Percentiles rank a stretch among this genome's conserved stretches.
Conservation (phyloP, 306 rosid species). For the Trichosanthes truncata region DNA sequence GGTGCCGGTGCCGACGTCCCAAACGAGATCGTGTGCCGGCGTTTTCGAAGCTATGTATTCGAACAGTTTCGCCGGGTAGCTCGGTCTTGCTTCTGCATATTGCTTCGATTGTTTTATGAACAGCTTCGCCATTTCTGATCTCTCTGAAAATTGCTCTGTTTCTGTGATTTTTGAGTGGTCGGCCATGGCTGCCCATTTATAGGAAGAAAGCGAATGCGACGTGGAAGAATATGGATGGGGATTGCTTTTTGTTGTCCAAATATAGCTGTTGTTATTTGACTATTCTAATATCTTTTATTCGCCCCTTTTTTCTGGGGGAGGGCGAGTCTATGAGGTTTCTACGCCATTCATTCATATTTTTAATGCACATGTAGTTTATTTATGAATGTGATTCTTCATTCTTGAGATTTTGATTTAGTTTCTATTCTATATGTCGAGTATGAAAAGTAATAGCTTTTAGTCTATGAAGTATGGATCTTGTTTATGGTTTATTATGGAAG, state of each 20-base stretch:
- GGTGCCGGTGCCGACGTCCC: slow-evolving; percentile 88
- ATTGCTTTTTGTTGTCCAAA: neutral
- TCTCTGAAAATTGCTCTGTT: neutral
- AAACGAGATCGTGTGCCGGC: slow-evolving; percentile 39
- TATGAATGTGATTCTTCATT: no score
- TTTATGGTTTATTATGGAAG: no score
- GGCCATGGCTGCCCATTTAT: neutral
- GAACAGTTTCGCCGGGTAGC: slow-evolving; percentile 49
- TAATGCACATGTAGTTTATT: no score
- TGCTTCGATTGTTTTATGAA: slow-evolving; percentile 47
- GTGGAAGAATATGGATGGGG: neutral
- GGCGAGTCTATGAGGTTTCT: no score
- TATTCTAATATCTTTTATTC: no score
- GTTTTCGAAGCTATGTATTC: slow-evolving; percentile 63
- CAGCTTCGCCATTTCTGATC: slow-evolving; percentile 22
- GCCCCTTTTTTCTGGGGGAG: no score
- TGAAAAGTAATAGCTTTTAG: no score
- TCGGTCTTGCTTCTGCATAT: slow-evolving; percentile 49
- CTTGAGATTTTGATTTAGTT: no score
- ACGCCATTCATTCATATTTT: no score
- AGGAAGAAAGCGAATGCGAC: neutral
- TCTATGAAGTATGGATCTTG: no score
- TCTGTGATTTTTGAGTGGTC: neutral
- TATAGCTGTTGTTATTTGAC: neutral
- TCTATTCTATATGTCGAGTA: no score